phyloP scores from a whole-genome alignment of 2,329 filamentous ascomycete species.

The Talaromyces sp. region DNA sequence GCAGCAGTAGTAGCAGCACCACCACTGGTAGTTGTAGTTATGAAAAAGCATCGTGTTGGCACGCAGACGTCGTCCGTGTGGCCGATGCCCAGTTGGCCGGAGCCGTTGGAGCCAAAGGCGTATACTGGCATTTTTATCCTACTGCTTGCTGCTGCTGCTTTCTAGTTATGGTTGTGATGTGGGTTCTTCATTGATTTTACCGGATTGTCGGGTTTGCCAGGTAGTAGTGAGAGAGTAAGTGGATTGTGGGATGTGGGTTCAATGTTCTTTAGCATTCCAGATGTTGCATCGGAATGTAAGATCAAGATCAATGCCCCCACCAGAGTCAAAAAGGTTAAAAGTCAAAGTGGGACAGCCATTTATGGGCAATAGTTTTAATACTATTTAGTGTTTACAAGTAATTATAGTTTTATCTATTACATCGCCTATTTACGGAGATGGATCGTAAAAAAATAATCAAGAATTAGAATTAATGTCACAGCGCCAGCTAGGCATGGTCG shows the following conservation, averaged over 20 bases:
- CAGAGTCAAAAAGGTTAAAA: neutral
- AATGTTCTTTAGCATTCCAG: neutral
- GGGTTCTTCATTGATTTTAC: neutral
- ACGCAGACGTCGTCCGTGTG: conserved; percentile 66
- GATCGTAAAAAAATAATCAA: neutral
- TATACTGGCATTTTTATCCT: conserved; percentile 45
- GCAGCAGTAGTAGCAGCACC: conserved; percentile 1
- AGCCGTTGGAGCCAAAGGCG: conserved; percentile 71
- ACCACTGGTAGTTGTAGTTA: neutral
- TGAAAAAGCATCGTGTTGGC: conserved; percentile 60
- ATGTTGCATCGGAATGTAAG: neutral
- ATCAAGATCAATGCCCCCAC: neutral
- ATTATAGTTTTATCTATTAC: too few species aligned
- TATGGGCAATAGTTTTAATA: neutral
- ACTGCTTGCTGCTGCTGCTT: neutral
- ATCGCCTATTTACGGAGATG: neutral
- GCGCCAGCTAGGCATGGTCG: neutral
- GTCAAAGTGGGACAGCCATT: neutral
- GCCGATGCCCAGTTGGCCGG: conserved; percentile 66
- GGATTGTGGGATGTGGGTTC: neutral
- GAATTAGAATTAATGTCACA: neutral
- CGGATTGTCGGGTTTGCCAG: neutral
- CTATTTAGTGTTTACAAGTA: too few species aligned
- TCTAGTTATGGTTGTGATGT: neutral
- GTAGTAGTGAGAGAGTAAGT: too few species aligned